Percentiles rank a stretch among this genome's conserved stretches.
Evolutionary conservation across 2,329 filamentous ascomycete species (phyloP).

Genomic region (Claviceps spartinae): DNA sequence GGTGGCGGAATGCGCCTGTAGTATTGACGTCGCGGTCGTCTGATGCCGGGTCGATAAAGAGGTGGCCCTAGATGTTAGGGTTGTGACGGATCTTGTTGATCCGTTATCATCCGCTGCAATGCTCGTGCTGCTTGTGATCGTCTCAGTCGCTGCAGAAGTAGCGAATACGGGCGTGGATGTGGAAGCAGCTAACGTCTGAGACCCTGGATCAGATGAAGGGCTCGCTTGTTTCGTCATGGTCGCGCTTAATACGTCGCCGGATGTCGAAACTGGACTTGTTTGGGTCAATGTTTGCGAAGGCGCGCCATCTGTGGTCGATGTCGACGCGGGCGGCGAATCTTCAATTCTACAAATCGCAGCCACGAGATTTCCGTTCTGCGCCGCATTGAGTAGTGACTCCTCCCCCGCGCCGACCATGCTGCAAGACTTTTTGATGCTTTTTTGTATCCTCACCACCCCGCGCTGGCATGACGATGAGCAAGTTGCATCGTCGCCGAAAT

Average conservation of each 20-base stretch:
- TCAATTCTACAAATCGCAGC: slow-evolving; percentile 19
- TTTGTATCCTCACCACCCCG: slow-evolving; percentile 16
- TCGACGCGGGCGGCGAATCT: slow-evolving; percentile 5
- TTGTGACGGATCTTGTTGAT: not conserved
- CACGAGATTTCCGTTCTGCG: slow-evolving; percentile 23
- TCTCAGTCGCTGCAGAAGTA: no score
- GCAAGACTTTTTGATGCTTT: slow-evolving; percentile 17
- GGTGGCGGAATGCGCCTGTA: not conserved
- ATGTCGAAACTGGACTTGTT: not conserved
- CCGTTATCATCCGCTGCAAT: not conserved
- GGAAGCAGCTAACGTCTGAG: not conserved
- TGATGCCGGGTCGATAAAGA: not conserved
- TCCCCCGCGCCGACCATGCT: slow-evolving; percentile 10
- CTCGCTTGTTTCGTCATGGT: not conserved
- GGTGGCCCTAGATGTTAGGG: not conserved
- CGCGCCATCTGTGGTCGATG: not conserved
- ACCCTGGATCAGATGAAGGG: no score
- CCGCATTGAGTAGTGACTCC: slow-evolving; percentile 23
- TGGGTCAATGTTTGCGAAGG: slow-evolving; percentile 1
- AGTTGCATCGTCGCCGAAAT: slow-evolving; percentile 20
- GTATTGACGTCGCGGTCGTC: not conserved
- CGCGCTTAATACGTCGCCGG: not conserved
- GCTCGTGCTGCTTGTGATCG: not conserved
- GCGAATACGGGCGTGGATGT: not conserved
- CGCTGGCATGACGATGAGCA: slow-evolving; percentile 26